Base-by-base conservation (phyloP, 148 eudicot genomes). In the Camellia sinensis region DNA sequence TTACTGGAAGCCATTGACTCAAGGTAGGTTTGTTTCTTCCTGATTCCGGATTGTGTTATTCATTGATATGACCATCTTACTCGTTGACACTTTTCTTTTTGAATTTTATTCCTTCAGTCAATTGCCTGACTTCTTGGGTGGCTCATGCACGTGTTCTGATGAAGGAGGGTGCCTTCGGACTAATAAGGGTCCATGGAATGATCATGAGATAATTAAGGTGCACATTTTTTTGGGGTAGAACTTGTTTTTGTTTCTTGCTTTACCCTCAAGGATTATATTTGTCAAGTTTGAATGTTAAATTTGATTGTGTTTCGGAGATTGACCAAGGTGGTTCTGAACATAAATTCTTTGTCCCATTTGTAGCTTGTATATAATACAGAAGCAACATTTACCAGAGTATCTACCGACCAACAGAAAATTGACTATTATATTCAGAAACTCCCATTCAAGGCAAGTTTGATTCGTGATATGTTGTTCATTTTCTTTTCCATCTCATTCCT, bases 61-160 rank as follows among this genome's bases (percentile, higher is more conserved):
- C 46, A 52, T 57, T 52, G 40, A 62, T 46, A 40, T 8, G 5
- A 45, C 50, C 15, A 75, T 50, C 71, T 81, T 67, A 79, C 75
- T 76, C 10, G 13, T 85, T 62, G 52, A 81, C 17, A 13, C 50
- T 67, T 46, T 10, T 57, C 50, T 76, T 13, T 37, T 14, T 7
- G 44, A 40, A 52, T 44, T 3, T 48, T 60, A 19, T 13, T 64
- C 57, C 61, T 81, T 67, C 88, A 92, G 97, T 83, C 92, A 92
- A 83, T 83, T 92, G 84, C 97, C 97, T 41, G 90, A 89, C 73
- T 92, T 92, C 83, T 73, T 92, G 76, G 94, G 94, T 73, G 97
- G 97, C 59, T 82, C 93, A 29, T 92, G 96, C 84, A 63, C 90
- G 6, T 92, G 97, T 84, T 57, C 88, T 75, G 81, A 44, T 45